A percentile compares a stretch with the other conserved stretches of the same genome.
Conservation (phyloP, 2,329 filamentous ascomycete species). For the Diplocarpon mali region DNA sequence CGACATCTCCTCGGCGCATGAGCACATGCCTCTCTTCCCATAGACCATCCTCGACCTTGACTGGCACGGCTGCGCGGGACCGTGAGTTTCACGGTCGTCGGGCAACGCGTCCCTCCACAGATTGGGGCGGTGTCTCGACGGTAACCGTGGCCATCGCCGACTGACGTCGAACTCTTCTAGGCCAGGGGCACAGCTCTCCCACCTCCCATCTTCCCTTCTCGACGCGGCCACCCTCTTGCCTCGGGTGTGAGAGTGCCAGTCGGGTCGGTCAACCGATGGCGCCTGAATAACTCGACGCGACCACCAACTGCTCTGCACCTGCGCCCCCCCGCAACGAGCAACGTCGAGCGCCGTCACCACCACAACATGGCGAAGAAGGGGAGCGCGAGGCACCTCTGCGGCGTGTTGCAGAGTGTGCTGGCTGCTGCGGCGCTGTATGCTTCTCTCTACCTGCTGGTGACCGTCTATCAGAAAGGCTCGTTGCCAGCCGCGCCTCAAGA, state of each 20-base stretch:
- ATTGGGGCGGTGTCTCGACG: no score
- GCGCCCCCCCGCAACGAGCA: background rate
- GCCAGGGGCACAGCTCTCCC: background rate
- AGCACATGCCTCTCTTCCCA: no score
- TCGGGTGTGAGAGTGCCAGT: no score
- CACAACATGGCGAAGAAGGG: constrained; percentile 24
- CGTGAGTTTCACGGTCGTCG: no score
- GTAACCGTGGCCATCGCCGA: no score
- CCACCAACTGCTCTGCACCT: background rate
- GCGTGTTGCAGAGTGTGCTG: constrained; percentile 24
- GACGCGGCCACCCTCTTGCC: background rate
- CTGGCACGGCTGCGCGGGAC: no score
- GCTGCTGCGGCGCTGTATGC: constrained; percentile 22
- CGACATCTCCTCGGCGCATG: no score
- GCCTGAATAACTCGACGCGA: constrained; percentile 7
- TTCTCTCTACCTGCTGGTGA: constrained; percentile 20
- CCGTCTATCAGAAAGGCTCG: constrained; percentile 20
- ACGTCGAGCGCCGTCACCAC: background rate
- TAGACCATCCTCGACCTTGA: no score
- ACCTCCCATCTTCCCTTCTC: background rate
- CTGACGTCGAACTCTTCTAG: no score
- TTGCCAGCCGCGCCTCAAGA: constrained; percentile 22
- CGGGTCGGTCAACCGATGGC: constrained; percentile 15
- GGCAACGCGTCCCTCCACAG: no score
- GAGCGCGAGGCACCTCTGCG: constrained; percentile 17